Base-by-base conservation (phyloP, 495 filamentous ascomycete species). In the Penicillium paradoxum region DNA sequence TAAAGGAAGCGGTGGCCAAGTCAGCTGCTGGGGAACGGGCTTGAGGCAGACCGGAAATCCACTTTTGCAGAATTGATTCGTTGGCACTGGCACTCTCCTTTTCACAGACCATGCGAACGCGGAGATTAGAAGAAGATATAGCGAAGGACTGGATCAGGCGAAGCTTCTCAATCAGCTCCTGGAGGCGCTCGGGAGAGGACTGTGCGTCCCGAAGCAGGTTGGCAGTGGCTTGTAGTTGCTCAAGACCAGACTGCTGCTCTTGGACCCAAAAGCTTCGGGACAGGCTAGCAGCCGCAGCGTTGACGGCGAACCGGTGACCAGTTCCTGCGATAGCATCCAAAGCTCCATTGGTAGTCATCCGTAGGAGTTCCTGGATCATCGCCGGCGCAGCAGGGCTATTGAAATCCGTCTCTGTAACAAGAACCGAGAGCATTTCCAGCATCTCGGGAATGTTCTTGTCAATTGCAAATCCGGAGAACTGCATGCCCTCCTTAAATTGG, bases 381-480 rank as follows among this genome's bases (percentile, higher is more conserved):
- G 79, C 77, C 10, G 92, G 83, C 4, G 91, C 91, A 48, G 86
- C 83, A 10, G 88, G 79, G 51, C 85, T 83, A 53, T 88, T 85
- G 64, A 97, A 97, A 62, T 97, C 80, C 4, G 93, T 97, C 60
- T 96, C 91, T 6, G 83, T 73, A 18, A 97, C 74, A 14, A 97
- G 67, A 38, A 81, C 88, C 11, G 84, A 84, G 7, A 98, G 67
- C 3, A 97, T 77, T 30, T 95, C 83, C 60, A 95, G 89, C 91
- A 98, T 96, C 33, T 83, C 85, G 1, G 86, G 84, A 8, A 97
- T 81, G 60, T 98, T 95, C 42, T 84, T 76, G 63, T 98, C 92
- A 49, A 98, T 72, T 0, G 91, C 91, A 70, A 83, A 90, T 15
- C 93, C 91, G 33, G 82, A 82, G 49, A 97, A 84, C 8, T 84